Evolutionary conservation across 768 basidiomycete genomes (phyloP).

Genomic region (Zangia roseola): DNA sequence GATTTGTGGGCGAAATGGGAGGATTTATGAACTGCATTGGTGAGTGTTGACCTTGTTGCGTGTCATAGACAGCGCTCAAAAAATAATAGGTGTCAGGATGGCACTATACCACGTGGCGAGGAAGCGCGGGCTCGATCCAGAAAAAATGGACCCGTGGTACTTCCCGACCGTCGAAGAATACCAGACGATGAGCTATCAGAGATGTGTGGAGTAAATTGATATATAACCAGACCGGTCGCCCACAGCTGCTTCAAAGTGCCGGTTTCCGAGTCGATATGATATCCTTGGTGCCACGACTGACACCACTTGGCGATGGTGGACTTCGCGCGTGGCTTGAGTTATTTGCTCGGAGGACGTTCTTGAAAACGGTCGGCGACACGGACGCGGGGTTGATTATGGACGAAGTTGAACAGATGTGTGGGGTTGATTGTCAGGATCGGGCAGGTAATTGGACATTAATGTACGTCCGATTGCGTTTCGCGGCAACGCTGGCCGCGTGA

Average conservation of each 20-base stretch:
- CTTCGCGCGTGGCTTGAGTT: constrained; percentile 66
- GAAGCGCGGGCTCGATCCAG: constrained; percentile 56
- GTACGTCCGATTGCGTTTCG: constrained; percentile 69
- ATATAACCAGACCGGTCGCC: not conserved
- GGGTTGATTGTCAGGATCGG: constrained; percentile 55
- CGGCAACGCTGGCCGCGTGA: constrained; percentile 42
- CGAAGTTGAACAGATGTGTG: constrained; percentile 57
- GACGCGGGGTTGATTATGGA: constrained; percentile 60
- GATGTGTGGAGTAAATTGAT: not conserved
- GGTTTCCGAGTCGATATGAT: constrained; percentile 59
- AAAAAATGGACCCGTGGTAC: constrained; percentile 75
- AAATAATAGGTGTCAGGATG: constrained; percentile 54
- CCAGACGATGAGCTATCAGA: constrained; percentile 39
- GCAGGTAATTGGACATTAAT: constrained; percentile 67
- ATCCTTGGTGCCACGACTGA: constrained; percentile 53
- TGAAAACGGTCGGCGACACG: constrained; percentile 48
- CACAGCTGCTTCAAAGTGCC: constrained; percentile 52
- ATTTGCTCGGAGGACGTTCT: constrained; percentile 62
- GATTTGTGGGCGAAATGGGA: constrained; percentile 76
- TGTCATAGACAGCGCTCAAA: constrained; percentile 3
- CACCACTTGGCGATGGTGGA: constrained; percentile 47
- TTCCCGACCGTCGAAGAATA: constrained; percentile 77
- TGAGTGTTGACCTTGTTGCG: constrained; percentile 21
- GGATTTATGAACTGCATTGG: constrained; percentile 73
- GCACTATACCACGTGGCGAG: constrained; percentile 54